Conservation (phyloP, 1,284 basidiomycete species). For the Cryptococcus wingfieldii region DNA sequence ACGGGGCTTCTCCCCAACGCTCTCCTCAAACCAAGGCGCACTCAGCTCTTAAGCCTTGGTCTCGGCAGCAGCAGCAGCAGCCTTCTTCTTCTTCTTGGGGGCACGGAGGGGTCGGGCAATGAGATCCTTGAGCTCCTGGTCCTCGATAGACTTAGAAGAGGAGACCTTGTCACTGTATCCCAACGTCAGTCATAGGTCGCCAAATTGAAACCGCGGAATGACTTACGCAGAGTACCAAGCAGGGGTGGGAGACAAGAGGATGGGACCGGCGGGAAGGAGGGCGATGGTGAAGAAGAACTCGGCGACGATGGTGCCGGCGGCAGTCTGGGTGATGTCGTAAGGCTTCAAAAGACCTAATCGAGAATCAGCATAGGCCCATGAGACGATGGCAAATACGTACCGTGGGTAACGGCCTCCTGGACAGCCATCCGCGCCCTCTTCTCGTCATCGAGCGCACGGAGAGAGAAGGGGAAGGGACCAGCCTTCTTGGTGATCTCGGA, state of each 20-base stretch:
- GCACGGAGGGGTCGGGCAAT: conserved; percentile 77
- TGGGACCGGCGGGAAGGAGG: conserved; percentile 75
- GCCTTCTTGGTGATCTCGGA: conserved; percentile 97
- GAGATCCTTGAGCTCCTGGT: conserved; percentile 74
- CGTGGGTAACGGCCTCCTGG: conserved; percentile 91
- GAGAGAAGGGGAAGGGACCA: conserved; percentile 95
- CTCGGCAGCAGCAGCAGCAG: conserved; percentile 50
- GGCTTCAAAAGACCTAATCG: conserved; percentile 42
- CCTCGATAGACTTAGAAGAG: conserved; percentile 81
- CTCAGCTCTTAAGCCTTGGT: conserved; percentile 10
- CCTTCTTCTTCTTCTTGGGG: conserved; percentile 84
- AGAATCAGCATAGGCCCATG: not conserved
- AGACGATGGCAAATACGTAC: conserved; percentile 27
- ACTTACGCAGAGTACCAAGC: conserved; percentile 80
- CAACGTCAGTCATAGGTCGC: not conserved
- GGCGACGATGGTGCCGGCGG: conserved; percentile 73
- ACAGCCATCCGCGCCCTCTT: conserved; percentile 91
- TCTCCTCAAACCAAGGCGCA: no score
- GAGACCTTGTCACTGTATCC: conserved; percentile 62
- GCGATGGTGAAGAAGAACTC: conserved; percentile 94
- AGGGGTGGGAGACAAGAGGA: conserved; percentile 54
- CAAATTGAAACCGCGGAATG: no score
- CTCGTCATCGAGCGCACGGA: conserved; percentile 90
- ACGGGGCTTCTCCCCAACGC: no score
- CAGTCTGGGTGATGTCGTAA: conserved; percentile 60